Percentiles rank a stretch among this genome's conserved stretches.
phyloP scores from a whole-genome alignment of 2,329 filamentous ascomycete species.

The Colletotrichum sp. region DNA sequence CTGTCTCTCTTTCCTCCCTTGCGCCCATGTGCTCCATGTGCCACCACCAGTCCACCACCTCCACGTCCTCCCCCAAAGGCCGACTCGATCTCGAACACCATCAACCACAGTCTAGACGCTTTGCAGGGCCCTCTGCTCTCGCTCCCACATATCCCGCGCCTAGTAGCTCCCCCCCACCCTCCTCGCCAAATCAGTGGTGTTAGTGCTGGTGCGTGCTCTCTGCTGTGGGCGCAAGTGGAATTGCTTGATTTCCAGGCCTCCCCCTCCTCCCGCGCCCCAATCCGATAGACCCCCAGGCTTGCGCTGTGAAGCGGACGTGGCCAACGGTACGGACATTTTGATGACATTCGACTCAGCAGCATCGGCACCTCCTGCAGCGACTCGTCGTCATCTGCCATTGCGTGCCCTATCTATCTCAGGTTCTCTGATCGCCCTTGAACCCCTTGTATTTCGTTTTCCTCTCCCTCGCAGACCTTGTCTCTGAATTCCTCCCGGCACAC shows the following conservation, averaged over 20 bases:
- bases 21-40: not conserved
- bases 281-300: not conserved
- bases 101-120: not conserved
- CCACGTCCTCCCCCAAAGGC: not conserved
- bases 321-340: not conserved
- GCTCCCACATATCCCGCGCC: not conserved
- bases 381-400: not conserved
- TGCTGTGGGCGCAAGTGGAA: not conserved
- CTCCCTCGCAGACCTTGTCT: conserved; percentile 6
- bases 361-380: not conserved
- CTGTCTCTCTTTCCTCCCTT: not conserved
- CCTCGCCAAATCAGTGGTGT: not conserved
- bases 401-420: not conserved
- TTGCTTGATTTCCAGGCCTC: not conserved
- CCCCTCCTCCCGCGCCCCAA: not conserved
- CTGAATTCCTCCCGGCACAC: not conserved
- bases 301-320: not conserved
- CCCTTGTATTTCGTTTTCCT: not conserved
- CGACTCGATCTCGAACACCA: not conserved
- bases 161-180: not conserved
- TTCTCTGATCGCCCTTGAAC: not conserved
- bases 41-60: not conserved
- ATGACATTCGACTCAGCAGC: not conserved
- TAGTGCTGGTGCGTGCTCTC: not conserved
- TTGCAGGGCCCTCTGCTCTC: not conserved